Conservation (phyloP, 2,329 filamentous ascomycete genomes). For the Colletotrichum endophyticum region DNA sequence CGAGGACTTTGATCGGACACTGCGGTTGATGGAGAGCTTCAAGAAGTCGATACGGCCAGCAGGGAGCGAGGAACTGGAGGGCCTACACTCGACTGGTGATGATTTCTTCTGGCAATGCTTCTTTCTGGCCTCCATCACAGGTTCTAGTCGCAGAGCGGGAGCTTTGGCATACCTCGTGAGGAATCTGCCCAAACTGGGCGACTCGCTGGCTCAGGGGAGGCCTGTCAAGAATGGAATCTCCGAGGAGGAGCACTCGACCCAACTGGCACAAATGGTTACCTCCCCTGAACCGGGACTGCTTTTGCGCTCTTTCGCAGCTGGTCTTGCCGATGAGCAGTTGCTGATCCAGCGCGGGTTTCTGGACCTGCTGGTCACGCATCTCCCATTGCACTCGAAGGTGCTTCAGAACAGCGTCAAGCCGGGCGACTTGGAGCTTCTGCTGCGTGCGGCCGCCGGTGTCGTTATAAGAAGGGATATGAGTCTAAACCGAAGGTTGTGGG, state of each 20-base stretch:
- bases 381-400: slow-evolving; percentile 83
- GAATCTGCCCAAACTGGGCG: slow-evolving; percentile 75
- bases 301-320: slow-evolving; percentile 89
- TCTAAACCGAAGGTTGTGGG: slow-evolving; percentile 91
- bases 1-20: slow-evolving; percentile 91
- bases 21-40: slow-evolving; percentile 79
- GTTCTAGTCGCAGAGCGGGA: slow-evolving; percentile 81
- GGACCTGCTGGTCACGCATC: slow-evolving; percentile 87
- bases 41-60: slow-evolving; percentile 68
- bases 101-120: slow-evolving; percentile 99
- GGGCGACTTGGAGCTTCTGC: slow-evolving; percentile 79
- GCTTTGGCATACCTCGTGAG: slow-evolving; percentile 86
- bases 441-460: slow-evolving; percentile 84
- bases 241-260: slow-evolving; percentile 53
- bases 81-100: slow-evolving; percentile 66
- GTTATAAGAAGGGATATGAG: slow-evolving; percentile 95
- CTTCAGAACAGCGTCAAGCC: slow-evolving; percentile 76
- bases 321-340: slow-evolving; percentile 84
- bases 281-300: slow-evolving; percentile 91
- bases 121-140: slow-evolving; percentile 91
- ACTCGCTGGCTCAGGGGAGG: slow-evolving; percentile 33
- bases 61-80: slow-evolving; percentile 53
- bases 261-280: slow-evolving; percentile 71
- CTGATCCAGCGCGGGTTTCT: slow-evolving; percentile 94
- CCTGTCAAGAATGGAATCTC: slow-evolving; percentile 29